Evolutionary conservation across 2,329 filamentous ascomycete genomes (phyloP).

Genomic region (Penicillium sp.): DNA sequence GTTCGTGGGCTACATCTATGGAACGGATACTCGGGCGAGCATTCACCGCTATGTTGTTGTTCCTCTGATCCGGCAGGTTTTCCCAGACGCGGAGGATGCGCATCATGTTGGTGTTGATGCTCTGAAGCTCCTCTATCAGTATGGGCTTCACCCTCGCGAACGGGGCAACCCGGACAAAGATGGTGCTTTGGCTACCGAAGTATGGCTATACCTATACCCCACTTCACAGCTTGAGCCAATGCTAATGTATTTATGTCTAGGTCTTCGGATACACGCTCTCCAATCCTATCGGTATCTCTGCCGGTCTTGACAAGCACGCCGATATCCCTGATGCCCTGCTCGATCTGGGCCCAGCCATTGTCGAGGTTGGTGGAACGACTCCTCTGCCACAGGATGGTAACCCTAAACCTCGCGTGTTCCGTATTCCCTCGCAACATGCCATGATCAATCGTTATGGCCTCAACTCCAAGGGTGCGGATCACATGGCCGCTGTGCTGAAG

Average conservation of each 20-base stretch:
- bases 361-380: constrained; percentile 91
- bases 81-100: constrained; percentile 72
- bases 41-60: constrained; percentile 69
- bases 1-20: constrained; percentile 64
- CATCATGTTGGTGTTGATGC: constrained; percentile 76
- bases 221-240: not conserved
- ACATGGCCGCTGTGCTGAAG: constrained; percentile 77
- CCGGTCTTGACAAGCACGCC: constrained; percentile 91
- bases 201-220: constrained; percentile 19
- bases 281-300: constrained; percentile 94
- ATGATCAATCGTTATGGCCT: constrained; percentile 96
- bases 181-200: constrained; percentile 59
- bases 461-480: constrained; percentile 87
- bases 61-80: constrained; percentile 47
- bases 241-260: constrained; percentile 26
- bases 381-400: constrained; percentile 88
- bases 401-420: constrained; percentile 83
- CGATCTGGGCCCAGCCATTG: constrained; percentile 79
- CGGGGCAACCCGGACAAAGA: constrained; percentile 63
- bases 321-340: constrained; percentile 85
- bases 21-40: constrained; percentile 74
- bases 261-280: constrained; percentile 77
- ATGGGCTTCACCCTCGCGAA: constrained; percentile 81
- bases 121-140: constrained; percentile 71
- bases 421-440: constrained; percentile 78